Percentiles rank a stretch among this genome's conserved stretches.
phyloP scores from a whole-genome alignment of 208 protist genomes.

The Lotmaria passim region DNA sequence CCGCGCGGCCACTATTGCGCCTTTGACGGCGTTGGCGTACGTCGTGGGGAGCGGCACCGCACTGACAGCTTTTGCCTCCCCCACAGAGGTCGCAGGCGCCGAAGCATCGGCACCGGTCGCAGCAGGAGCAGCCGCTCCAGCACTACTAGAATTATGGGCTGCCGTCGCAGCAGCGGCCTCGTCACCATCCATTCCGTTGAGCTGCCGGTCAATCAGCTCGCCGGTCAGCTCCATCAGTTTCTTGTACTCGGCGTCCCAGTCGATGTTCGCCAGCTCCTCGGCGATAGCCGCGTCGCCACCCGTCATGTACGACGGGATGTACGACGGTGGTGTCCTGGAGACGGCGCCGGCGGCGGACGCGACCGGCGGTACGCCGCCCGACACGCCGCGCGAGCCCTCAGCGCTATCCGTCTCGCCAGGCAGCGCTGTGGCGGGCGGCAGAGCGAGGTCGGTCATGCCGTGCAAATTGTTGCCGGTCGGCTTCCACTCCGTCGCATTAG shows the following conservation, averaged over 20 bases:
- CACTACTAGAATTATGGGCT: background rate
- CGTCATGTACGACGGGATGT: slow-evolving; percentile 41
- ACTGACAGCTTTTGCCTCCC: slow-evolving; percentile 12
- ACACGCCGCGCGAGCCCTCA: background rate
- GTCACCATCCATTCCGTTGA: slow-evolving; percentile 46
- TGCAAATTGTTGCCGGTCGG: slow-evolving; percentile 47
- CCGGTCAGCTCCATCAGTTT: slow-evolving; percentile 76
- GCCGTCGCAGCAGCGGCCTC: slow-evolving; percentile 14
- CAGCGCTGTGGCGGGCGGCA: slow-evolving; percentile 50
- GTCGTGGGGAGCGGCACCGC: slow-evolving; percentile 33
- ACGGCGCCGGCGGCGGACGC: background rate
- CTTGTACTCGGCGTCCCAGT: slow-evolving; percentile 79
- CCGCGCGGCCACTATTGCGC: slow-evolving; percentile 16
- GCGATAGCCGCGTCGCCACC: slow-evolving; percentile 27
- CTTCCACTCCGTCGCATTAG: slow-evolving; percentile 81
- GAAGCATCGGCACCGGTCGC: background rate
- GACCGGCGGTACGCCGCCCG: slow-evolving; percentile 3
- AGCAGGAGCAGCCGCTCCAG: too few relatives aligned
- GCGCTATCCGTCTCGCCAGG: slow-evolving; percentile 1
- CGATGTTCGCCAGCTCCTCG: slow-evolving; percentile 36
- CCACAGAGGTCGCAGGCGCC: background rate
- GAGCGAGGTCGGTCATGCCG: slow-evolving; percentile 44
- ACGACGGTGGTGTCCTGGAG: slow-evolving; percentile 23
- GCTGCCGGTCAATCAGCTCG: slow-evolving; percentile 68
- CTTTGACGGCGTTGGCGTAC: slow-evolving; percentile 48